Base-by-base conservation (phyloP, 495 filamentous ascomycete genomes). In the Hypoxylon subgilvum region DNA sequence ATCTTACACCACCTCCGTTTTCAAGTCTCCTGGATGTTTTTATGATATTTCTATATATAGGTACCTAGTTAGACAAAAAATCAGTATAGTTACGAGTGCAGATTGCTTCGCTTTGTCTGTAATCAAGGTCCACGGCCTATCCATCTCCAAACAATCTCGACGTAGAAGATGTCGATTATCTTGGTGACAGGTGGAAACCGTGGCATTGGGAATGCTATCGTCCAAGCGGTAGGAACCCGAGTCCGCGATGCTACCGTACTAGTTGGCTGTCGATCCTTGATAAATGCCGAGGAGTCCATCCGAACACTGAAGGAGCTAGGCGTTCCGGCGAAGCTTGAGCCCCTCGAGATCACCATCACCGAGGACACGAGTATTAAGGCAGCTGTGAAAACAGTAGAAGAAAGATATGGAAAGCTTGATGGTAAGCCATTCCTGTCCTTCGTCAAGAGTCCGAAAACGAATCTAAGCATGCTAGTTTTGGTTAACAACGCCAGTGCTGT, bases 171-270 rank as follows among this genome's bases (percentile, higher is more conserved):
- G 67, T 30, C 60, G 31, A 46, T 66, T 7, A 60, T 74, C 22
- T 65, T 77, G 31, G 53, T 70, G 34, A 77, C 74, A 1, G 73
- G 73, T 4, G 68, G 69, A 21, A 77, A 76, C 40, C 63, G 68
- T 31, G 67, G 71, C 16, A 66, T 78, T 3, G 72, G 72, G 7
- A 67, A 71, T 44, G 67, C 61, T 17, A 73, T 73, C 14, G 57
- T 70, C 40, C 65, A 74, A 43, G 62, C 57, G 13, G 53, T 58
- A 31, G 67, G 56, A 28, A 46, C 52, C 19, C 68, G 52, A 65
- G 23, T 71, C 16, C 70, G 68, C 6, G 40, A 32, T 1, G 47
- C 52, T 4, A 68, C 51, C 17, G 66, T 68, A 40, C 58, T 78
- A 18, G 62, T 78, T 4, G 63, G 57, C 27, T 70, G 64, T 44